Conservation (phyloP, 495 filamentous ascomycete genomes). For the Penicillium fimorum region DNA sequence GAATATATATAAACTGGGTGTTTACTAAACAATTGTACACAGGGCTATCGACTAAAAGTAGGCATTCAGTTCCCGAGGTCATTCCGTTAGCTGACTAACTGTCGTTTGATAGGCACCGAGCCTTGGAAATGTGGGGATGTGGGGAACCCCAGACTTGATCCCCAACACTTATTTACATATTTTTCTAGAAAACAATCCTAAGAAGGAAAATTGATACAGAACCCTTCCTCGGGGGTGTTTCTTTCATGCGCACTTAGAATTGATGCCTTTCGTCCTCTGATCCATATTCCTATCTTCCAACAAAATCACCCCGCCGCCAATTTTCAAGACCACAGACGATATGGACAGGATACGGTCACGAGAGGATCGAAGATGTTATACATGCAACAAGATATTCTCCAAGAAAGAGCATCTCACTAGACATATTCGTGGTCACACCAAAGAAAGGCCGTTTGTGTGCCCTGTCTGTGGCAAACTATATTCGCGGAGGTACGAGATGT, state of each 20-base stretch:
- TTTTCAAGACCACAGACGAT: not conserved
- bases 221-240: not conserved
- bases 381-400: constrained; percentile 30
- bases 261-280: not conserved
- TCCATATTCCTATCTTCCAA: not conserved
- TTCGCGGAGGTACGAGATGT: constrained; percentile 22
- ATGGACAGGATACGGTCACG: constrained; percentile 13
- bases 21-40: too few relatives aligned
- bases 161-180: not conserved
- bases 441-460: constrained; percentile 34
- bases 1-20: too few relatives aligned
- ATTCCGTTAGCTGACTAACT: constrained; percentile 5
- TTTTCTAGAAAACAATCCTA: constrained; percentile 26
- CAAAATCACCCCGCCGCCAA: constrained; percentile 1
- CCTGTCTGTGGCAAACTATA: constrained; percentile 29
- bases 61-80: too few relatives aligned
- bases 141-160: constrained; percentile 4
- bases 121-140: constrained; percentile 12
- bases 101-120: not conserved
- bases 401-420: constrained; percentile 34
- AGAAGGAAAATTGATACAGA: constrained; percentile 18
- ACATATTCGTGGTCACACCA: constrained; percentile 36
- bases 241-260: not conserved
- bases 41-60: too few relatives aligned
- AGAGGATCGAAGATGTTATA: constrained; percentile 16